These are phyloP conservation scores for Plicaturopsis crispa DNA, from an alignment of 768 basidiomycete genomes.

Conservation along the genomic window DNA sequence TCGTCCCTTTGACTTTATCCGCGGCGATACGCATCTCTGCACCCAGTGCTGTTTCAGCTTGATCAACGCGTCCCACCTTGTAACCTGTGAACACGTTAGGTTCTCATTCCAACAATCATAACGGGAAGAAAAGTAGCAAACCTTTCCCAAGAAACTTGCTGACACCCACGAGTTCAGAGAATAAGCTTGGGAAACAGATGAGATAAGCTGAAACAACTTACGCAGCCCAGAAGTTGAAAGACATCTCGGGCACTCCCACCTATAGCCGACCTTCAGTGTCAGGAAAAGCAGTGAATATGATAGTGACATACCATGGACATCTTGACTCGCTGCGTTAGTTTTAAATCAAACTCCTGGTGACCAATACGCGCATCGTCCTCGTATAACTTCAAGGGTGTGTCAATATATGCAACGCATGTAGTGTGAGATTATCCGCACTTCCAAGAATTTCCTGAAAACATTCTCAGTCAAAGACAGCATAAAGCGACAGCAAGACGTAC, in stretches of 20 bases:
- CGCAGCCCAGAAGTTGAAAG: conserved; percentile 92
- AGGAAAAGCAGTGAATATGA: conserved; percentile 1
- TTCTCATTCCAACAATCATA: too few species aligned
- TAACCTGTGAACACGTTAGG: conserved; percentile 42
- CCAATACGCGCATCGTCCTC: conserved; percentile 94
- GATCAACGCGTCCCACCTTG: conserved; percentile 95
- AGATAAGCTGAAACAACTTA: conserved; percentile 28
- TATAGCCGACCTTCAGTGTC: conserved; percentile 17
- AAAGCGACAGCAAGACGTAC: conserved; percentile 25
- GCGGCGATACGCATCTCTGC: conserved; percentile 91
- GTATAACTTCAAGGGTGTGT: conserved; percentile 46
- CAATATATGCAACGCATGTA: conserved; percentile 1
- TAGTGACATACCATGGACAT: conserved; percentile 84
- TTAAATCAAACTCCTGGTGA: conserved; percentile 92
- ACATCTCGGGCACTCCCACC: conserved; percentile 94
- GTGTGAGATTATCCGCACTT: conserved; percentile 32
- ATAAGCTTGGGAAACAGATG: neutral
- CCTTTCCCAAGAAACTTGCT: conserved; percentile 84
- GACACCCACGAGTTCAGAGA: neutral
- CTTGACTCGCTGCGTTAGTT: conserved; percentile 86
- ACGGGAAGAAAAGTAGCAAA: too few species aligned
- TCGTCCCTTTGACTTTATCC: conserved; percentile 44
- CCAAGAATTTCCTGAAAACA: conserved; percentile 62
- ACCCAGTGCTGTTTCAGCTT: conserved; percentile 93
- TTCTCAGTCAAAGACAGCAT: conserved; percentile 1